These are phyloP conservation scores for Neurospora sublineolata DNA, from an alignment of 495 filamentous ascomycete genomes.

Conservation along the genomic window DNA sequence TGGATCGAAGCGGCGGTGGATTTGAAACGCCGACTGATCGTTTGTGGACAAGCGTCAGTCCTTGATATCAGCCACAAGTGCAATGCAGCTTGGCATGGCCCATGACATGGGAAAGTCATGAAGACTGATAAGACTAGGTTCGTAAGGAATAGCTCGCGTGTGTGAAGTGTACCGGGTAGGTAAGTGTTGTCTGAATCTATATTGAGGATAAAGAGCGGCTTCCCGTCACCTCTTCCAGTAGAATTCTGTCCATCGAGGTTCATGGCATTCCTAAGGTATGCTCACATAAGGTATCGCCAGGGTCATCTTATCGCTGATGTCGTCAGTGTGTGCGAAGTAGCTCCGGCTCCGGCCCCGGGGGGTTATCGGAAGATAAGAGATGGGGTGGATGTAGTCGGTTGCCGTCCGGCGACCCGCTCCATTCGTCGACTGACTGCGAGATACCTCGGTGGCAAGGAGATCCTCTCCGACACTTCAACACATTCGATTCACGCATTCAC, in stretches of 20 bases:
- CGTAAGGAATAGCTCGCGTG: too few species aligned
- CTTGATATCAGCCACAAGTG: not conserved
- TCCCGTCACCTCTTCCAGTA: not conserved
- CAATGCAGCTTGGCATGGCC: not conserved
- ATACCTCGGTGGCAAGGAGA: not conserved
- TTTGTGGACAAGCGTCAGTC: not conserved
- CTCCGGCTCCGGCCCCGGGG: not conserved
- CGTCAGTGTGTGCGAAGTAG: not conserved
- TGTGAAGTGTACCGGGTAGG: not conserved
- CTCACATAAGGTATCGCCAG: not conserved
- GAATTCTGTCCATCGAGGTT: not conserved
- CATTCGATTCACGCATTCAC: not conserved
- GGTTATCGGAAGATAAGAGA: not conserved
- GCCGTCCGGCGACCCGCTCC: not conserved
- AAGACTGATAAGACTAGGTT: not conserved
- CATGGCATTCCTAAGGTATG: not conserved
- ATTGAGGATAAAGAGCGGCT: not conserved
- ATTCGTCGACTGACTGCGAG: not conserved
- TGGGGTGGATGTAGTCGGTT: not conserved
- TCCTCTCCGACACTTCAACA: not conserved
- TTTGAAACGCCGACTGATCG: not conserved
- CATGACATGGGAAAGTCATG: not conserved
- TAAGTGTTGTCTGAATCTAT: not conserved
- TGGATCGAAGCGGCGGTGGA: not conserved
- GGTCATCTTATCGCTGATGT: not conserved